These are phyloP conservation scores for Mucor saturninus DNA, from an alignment of 371 early-diverging fungal genomes.

Conservation along the genomic window DNA sequence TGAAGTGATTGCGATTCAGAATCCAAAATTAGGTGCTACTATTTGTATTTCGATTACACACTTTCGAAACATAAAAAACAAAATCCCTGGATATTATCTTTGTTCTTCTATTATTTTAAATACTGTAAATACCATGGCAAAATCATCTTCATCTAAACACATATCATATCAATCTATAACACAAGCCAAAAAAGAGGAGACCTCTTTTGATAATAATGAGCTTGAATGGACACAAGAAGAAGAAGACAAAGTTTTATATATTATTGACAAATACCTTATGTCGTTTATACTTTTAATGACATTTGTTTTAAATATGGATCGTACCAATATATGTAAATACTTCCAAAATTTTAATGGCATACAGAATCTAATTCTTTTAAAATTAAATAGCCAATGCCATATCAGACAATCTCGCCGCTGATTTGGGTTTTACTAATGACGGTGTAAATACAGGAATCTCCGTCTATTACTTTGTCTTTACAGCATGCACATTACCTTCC, in stretches of 20 bases:
- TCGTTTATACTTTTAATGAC: conserved; percentile 29
- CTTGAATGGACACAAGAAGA: conserved; percentile 23
- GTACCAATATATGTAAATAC: conserved; percentile 29
- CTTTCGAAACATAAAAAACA: not conserved
- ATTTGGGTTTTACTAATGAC: conserved; percentile 41
- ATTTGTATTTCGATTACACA: not conserved
- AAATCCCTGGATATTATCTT: not conserved
- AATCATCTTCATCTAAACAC: conserved; percentile 1
- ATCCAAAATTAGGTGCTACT: not conserved
- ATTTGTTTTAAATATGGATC: conserved; percentile 33
- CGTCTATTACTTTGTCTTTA: conserved; percentile 40
- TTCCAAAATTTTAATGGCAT: not conserved
- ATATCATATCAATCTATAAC: conserved; percentile 4
- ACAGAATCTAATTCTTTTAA: not conserved
- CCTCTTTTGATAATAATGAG: conserved; percentile 1
- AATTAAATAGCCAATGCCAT: conserved; percentile 43
- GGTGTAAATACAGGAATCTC: conserved; percentile 41
- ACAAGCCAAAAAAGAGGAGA: not conserved
- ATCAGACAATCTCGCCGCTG: conserved; percentile 41
- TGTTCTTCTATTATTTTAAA: not conserved
- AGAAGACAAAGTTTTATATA: conserved; percentile 16
- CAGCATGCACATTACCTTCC: conserved; percentile 45
- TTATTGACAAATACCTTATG: conserved; percentile 25
- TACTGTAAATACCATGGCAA: not conserved
- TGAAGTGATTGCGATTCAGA: not conserved